Percentiles rank a stretch among this genome's conserved stretches.
Evolutionary conservation across 768 basidiomycete genomes (phyloP).

Genomic region (Atractiella rhizophila): DNA sequence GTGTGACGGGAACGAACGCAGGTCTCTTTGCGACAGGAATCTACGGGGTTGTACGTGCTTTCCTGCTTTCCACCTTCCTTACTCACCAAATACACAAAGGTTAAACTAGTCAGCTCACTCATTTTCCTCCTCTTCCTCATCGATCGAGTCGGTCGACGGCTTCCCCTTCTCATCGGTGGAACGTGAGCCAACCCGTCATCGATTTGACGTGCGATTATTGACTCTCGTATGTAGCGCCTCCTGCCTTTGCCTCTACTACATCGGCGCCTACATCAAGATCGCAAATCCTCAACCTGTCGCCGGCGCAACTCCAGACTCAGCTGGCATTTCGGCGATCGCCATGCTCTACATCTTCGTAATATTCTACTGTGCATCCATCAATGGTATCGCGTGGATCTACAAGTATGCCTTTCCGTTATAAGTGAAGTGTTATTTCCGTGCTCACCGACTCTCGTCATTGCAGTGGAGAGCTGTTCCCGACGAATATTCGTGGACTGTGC

Average conservation of each 20-base stretch:
- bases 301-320: not conserved
- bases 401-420: conserved; percentile 13
- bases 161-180: conserved; percentile 22
- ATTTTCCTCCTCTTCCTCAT: conserved; percentile 26
- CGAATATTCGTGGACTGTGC: not conserved
- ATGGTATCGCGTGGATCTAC: conserved; percentile 29
- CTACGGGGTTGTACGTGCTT: not conserved
- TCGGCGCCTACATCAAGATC: not conserved
- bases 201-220: too few species aligned
- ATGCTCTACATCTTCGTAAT: conserved; percentile 18
- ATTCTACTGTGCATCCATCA: conserved; percentile 28
- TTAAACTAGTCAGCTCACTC: conserved; percentile 19
- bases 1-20: conserved; percentile 8
- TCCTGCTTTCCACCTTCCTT: conserved; percentile 21
- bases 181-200: too few species aligned
- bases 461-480: not conserved
- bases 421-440: conserved; percentile 13
- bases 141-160: conserved; percentile 26
- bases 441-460: too few species aligned
- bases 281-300: too few species aligned
- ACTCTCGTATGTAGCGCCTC: too few species aligned
- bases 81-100: conserved; percentile 23
- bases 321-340: not conserved
- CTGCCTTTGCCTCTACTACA: conserved; percentile 3
- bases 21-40: conserved; percentile 6